Base-by-base conservation (phyloP, 805 yeast species). In the Spathaspora boniae region DNA sequence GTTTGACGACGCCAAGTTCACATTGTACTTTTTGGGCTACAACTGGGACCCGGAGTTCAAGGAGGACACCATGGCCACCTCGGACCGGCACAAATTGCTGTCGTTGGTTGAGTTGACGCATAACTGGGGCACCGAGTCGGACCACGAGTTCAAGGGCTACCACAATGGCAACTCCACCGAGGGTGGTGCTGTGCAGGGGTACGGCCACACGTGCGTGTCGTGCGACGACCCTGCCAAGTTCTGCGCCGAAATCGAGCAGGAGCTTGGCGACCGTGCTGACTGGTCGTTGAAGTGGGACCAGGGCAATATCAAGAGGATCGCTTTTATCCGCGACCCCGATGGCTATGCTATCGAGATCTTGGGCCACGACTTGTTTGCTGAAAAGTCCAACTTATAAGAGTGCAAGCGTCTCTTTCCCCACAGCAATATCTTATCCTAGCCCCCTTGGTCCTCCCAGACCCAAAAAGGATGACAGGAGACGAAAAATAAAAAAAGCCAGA, bases 71-170 rank as follows among this genome's bases (percentile, higher is more conserved):
- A 23, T 46, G 16, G 46, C 54, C 4, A 50, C 37, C 22, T 44
- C 36, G 2, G 47, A 49, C 3, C 72, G 68, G 46, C 58, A 72
- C 5, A 34, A 47, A 34, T 64, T 79, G 41, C 87, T 86, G 56
- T 81, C 91, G 15, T 62, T 93, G 9, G 59, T 93, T 37, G 98
- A 93, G 63, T 71, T 93, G 54, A 91, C 98, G 31, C 91, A 87
- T 65, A 93, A 93, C 66, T 91, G 87, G 82, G 98, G 98, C 16
- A 86, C 97, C 16, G 98, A 93, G 56, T 52, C 64, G 15, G 96
- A 91, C 43, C 70, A 73, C 12, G 70, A 72, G 4, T 86, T 87
- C 64, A 63, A 70, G 34, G 72, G 73, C 17, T 93, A 91, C 60
- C 95, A 88, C 61, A 79, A 76, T 44, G 96, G 96, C 41, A 87